A percentile compares a stretch with the other conserved stretches of the same genome.
Conservation (phyloP, 129 eudicot genomes). For the Artemisia argyi region DNA sequence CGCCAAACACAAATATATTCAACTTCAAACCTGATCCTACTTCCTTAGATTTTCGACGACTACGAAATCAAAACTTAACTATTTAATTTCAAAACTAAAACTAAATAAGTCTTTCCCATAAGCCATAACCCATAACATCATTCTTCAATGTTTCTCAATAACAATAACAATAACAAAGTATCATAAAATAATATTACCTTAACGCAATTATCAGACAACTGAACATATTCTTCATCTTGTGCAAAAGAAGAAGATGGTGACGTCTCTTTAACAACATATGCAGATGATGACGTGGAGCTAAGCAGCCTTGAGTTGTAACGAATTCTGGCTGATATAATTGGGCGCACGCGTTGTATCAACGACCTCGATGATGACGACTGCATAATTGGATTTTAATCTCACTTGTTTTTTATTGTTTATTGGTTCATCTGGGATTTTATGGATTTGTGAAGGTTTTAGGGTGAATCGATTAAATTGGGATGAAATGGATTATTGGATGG, state of each 20-base stretch:
- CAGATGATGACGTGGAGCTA: conserved; percentile 47
- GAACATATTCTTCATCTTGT: conserved; percentile 34
- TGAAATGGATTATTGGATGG: too few species aligned
- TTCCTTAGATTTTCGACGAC: too few species aligned
- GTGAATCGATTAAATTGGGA: too few species aligned
- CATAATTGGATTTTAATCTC: conserved; percentile 9
- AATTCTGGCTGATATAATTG: conserved; percentile 53
- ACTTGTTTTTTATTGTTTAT: background rate
- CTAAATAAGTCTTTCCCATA: too few species aligned
- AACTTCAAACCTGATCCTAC: too few species aligned
- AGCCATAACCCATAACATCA: too few species aligned
- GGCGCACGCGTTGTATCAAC: conserved; percentile 51
- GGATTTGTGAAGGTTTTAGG: too few species aligned
- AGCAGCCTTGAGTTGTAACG: conserved; percentile 60
- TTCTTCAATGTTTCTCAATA: too few species aligned
- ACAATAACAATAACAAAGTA: too few species aligned
- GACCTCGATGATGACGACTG: conserved; percentile 56
- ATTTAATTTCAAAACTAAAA: too few species aligned
- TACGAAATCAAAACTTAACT: too few species aligned
- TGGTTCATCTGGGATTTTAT: conserved; percentile 1
- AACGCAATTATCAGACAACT: conserved; percentile 71
- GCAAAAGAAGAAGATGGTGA: conserved; percentile 33
- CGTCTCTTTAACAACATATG: conserved; percentile 42
- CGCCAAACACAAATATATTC: too few species aligned
- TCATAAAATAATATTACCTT: conserved; percentile 43